Evolutionary conservation across 257 asterid genomes (phyloP).

Genomic region (Leptodermis oblonga): DNA sequence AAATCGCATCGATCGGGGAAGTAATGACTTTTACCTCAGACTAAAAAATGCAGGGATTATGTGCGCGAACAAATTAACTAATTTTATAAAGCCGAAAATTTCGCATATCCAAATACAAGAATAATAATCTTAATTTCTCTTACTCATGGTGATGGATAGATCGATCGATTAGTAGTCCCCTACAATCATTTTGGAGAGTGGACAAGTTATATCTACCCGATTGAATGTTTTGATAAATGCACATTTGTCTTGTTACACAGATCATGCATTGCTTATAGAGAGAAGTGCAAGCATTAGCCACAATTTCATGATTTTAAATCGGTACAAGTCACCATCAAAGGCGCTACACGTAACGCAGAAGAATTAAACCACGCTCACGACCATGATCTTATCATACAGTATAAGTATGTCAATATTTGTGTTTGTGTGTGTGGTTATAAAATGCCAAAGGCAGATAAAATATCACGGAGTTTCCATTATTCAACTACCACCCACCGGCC

Average conservation of each 20-base stretch:
- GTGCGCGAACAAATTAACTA: too few species aligned
- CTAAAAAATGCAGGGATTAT: too few species aligned
- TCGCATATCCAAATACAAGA: too few species aligned
- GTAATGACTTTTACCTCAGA: too few species aligned
- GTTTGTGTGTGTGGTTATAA: background rate
- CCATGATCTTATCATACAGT: background rate
- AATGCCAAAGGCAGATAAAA: conserved; percentile 1
- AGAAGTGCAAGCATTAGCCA: too few species aligned
- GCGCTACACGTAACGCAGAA: background rate
- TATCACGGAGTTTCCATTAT: background rate
- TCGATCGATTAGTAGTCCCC: too few species aligned
- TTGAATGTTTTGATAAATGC: background rate
- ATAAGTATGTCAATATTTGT: too few species aligned
- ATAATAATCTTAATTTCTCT: background rate
- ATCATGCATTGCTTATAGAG: too few species aligned
- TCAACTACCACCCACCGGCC: background rate
- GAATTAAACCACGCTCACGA: background rate
- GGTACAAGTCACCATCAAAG: background rate
- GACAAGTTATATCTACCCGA: too few species aligned
- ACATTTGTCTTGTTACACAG: background rate
- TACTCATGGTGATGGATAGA: background rate
- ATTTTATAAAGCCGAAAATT: too few species aligned
- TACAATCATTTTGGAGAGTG: background rate
- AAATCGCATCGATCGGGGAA: too few species aligned
- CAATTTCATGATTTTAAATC: too few species aligned